Evolutionary conservation across 2,329 filamentous ascomycete species (phyloP), one percentile per base, ranked within the genome.

Genomic region (Scedosporium boydii): DNA sequence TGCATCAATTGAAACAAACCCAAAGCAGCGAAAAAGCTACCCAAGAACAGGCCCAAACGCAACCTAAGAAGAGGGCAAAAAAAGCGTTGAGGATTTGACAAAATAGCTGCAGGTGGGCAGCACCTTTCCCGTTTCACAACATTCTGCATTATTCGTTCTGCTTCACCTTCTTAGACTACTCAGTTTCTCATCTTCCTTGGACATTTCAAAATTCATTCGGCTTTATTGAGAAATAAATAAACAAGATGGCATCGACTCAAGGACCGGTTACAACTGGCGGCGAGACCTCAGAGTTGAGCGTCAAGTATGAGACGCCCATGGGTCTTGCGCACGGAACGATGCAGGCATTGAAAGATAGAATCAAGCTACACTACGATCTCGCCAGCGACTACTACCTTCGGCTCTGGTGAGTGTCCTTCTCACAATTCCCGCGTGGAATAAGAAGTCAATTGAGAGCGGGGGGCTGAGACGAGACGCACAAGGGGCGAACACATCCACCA

Each of bases 401-500:
- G 41, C 74, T 86, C 21, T 86, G 83, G 83, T 85, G 21, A 53
- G 76, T 53, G 68, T 14, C 46, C 26, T 34, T 9, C 2, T 18
- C n/a, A 9, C 56, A n/a, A n/a, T 38, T 59, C 58, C 10, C n/a
- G 21, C 1, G 23, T 21, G 27, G 23, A 26, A 26, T 18, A 27
- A 21, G 26, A 14, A 14, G 2, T 18, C 5, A 56, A 26, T 18
- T 56, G n/a, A 27, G 4, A 3, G 51, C 4, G 16, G 18, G 51
- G 3, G 12, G 27, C n/a, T 18, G 23, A 56, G 12, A 56, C 5
- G 51, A 26, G 51, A 27, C 27, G 27, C 51, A 56, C 10, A 16
- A 85, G 82, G 82, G 83, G 83, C 61, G 82, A 85, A 68, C 83
- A 86, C 67, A 86, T 86, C 68, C 84, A 86, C 68, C 83, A 87